Evolutionary conservation across 352 stramenopile species (phyloP).

Genomic region (Phytopythium helicoides): DNA sequence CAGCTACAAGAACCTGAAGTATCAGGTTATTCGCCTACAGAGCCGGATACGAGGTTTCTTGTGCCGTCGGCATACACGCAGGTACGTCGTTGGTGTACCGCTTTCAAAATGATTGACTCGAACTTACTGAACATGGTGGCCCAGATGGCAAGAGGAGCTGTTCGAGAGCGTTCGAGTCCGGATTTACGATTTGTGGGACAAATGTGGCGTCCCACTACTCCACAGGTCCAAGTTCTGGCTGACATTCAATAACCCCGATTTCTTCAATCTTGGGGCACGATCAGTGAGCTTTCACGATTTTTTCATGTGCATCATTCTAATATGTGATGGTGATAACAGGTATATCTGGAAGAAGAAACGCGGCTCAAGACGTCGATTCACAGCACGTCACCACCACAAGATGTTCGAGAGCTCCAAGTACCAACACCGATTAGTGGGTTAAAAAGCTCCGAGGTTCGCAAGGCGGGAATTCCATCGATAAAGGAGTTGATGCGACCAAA

Average conservation of each 20-base stretch:
- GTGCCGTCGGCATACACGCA: conserved; percentile 56
- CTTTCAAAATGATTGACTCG: neutral
- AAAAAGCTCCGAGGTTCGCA: conserved; percentile 20
- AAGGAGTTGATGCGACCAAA: conserved; percentile 26
- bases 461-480: conserved; percentile 15
- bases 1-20: conserved; percentile 60
- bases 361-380: conserved; percentile 39
- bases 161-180: conserved; percentile 48
- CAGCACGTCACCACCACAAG: conserved; percentile 26
- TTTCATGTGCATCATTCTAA: neutral
- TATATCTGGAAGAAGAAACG: conserved; percentile 65
- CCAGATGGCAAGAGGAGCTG: conserved; percentile 61
- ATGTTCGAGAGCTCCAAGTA: conserved; percentile 42
- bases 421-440: conserved; percentile 10
- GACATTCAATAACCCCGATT: conserved; percentile 67
- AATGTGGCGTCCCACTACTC: conserved; percentile 59
- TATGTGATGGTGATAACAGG: conserved; percentile 20
- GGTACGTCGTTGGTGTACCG: conserved; percentile 14
- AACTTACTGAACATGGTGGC: neutral
- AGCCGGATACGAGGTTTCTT: conserved; percentile 57
- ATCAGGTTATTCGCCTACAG: conserved; percentile 61
- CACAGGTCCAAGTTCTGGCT: conserved; percentile 85
- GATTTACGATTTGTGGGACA: conserved; percentile 72
- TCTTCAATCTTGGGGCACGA: conserved; percentile 73
- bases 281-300: neutral